Evolutionary conservation across 1,284 basidiomycete genomes (phyloP), one percentile per base, ranked within the genome.

Genomic region (Papiliotrema terrestris): DNA sequence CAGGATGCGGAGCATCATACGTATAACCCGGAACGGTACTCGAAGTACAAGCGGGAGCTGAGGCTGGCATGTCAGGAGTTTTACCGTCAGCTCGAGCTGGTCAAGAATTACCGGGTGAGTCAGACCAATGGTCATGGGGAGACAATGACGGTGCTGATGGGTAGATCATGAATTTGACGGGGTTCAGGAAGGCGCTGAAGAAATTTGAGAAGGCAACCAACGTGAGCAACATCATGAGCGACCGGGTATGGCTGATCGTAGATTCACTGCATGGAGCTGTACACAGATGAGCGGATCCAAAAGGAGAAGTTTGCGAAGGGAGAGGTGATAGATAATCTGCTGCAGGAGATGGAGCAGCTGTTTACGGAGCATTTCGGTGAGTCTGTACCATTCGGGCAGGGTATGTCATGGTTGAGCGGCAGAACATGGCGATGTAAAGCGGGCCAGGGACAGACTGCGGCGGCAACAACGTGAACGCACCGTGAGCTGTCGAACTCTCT

Each of bases 191-290:
- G 62, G 88, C 87, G 0, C 72, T 96, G 59, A 97, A 93, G 77
- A 98, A 96, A 78, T 96, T 92, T 65, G 90, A 92, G 70, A 97
- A 96, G 76, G 79, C 84, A 2, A 87, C 89, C 1, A 84, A 82
- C 67, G 86, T 87, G 58, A 25, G 76, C 46, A 23, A 3, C 20
- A 32, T 6, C 37, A 2, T 42, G 37, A 47, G n/a, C 23, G 22
- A 43, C 45, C 22, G 54, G 42, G 26, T 35, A 5, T 45, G 9
- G 39, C 45, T 49, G 26, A 43, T 53, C 2, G 4, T 49, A 72
- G 72, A 71, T 78, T 52, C 60, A 68, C 39, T 77, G 82, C 39
- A 84, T 87, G 70, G 82, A 85, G 45, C 81, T 83, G 54, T 95
- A 89, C 74, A 88, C 85, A 78, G 78, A 80, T n/a, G 86, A 90